Conservation (phyloP, 345 rosid genomes). For the Conringia planisiliqua region DNA sequence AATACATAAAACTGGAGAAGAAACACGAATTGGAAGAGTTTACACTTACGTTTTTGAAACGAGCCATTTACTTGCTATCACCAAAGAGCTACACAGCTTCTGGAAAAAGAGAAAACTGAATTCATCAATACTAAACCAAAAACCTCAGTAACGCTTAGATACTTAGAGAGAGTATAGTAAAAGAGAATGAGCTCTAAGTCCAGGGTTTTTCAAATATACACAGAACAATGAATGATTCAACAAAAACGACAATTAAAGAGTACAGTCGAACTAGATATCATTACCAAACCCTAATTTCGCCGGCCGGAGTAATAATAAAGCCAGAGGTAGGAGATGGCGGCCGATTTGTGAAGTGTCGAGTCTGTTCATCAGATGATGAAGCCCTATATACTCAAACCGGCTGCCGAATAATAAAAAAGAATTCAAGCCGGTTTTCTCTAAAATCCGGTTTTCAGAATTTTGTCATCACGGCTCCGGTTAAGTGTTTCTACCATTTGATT, state of each 20-base stretch:
- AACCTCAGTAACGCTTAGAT: background rate
- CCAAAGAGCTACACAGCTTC: slow-evolving; percentile 25
- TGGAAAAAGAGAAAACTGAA: background rate
- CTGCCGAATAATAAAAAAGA: background rate
- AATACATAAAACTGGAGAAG: background rate
- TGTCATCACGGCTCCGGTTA: slow-evolving; percentile 5
- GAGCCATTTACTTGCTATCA: slow-evolving; percentile 36
- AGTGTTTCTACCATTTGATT: background rate
- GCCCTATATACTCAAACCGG: slow-evolving; percentile 28
- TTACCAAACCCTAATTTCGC: slow-evolving; percentile 25
- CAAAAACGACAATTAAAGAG: background rate
- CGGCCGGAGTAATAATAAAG: slow-evolving; percentile 1
- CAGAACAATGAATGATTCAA: background rate
- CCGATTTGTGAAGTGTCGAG: slow-evolving; percentile 4
- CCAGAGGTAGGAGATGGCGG: slow-evolving; percentile 11
- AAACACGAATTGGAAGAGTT: background rate
- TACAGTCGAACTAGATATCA: background rate
- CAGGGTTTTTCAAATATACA: background rate
- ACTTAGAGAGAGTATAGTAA: background rate
- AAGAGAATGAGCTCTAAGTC: background rate
- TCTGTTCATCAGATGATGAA: background rate
- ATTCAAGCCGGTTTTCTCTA: slow-evolving; percentile 2
- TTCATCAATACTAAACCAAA: slow-evolving; percentile 1
- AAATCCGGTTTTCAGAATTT: slow-evolving; percentile 1
- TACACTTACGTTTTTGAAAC: slow-evolving; percentile 43